Base-by-base conservation (phyloP, 1,139 yeast genomes). In the Saccharomycopsis crataegensis region DNA sequence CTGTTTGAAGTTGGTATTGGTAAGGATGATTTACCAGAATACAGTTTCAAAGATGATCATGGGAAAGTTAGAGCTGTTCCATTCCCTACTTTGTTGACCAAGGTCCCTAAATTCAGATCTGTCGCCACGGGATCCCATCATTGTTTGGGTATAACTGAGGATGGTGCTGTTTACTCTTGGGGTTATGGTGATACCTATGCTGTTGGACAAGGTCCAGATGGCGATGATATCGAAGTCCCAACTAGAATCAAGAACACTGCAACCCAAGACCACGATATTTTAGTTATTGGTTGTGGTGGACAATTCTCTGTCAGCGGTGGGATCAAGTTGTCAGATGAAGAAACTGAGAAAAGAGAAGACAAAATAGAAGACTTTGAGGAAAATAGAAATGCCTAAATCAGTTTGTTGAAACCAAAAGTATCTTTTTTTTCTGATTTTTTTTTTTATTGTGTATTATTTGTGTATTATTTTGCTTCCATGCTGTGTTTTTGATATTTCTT, bases 131-230 rank as follows among this genome's bases (percentile, higher is more conserved):
- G 99, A 0, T 85, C 96, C 0, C 98, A 93, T 63, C 99, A 93
- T 67, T 86, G 95, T 0, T 71, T 93, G 58, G 97, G 96, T 1
- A 77, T 91, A 5, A 82, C 94, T 8, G 79, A 75, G 40, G 91
- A 88, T 61, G 99, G 99, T 6, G 72, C 86, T 56, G 87, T 83
- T 0, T 93, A 83, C 72, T 80, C 97, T 1, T 93, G 99, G 99
- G 99, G 99, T 1, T 93, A 91, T 66, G 97, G 94, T 49, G 98
- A 91, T 61, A 90, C 96, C 0, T 93, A 88, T 67, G 99, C 96
- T 28, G 83, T 93, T 38, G 99, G 99, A 4, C 82, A 90, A 57
- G 99, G 99, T 8, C 93, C 91, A 8, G 77, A 85, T 38, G 96
- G 88, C 48, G 97, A 87, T 49, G 98, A 91, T 66, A 83, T 90